Base-by-base conservation (phyloP, 768 basidiomycete species). In the Fomitopsis pulvina region DNA sequence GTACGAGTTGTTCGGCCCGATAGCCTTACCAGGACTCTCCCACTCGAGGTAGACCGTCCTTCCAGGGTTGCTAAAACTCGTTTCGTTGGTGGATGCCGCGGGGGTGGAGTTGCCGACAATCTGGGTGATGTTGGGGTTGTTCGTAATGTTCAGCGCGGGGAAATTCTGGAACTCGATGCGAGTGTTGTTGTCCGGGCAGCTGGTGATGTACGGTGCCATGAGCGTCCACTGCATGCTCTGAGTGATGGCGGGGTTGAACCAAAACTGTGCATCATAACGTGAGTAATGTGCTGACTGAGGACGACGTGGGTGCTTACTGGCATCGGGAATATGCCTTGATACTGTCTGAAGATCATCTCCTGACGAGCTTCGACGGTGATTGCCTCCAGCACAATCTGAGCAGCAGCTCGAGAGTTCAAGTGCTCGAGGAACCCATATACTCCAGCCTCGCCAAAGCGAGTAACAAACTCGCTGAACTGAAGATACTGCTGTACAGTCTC, bases 351-450 rank as follows among this genome's bases (percentile, higher is more conserved):
- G 41, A 75, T 69, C 74, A 81, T 75, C 66, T 85, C 78, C 64
- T 86, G 83, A 8, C 83, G 67, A 18, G 76, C 75, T 64, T 85
- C 81, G 11, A 77, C 80, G 0, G 79, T 69, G 56, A 86, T 80
- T 6, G 74, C 69, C 59, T 83, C 76, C 6, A 76, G 59, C 14
- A 85, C 66, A 11, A 84, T 62, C 41, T 71, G 63, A 1, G 80
- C 81, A 0, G 73, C 57, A 2, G 76, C 71, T 28, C 79, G 70
- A 20, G 78, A 78, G 62, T 83, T 68, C 32, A 87, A 72, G 60
- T 82, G 80, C 45, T 75, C 68, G n/a, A 85, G 62, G 71, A 85
- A 85, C 8, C 83, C 81, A 56, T 76, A 78, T 14, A 79, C 76
- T 10, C 81, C 80, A 0, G 74, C 73, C 58, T 82, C 80, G 30